Evolutionary conservation across 106 monocot genomes (phyloP).

Genomic region (Vanilla planifolia): DNA sequence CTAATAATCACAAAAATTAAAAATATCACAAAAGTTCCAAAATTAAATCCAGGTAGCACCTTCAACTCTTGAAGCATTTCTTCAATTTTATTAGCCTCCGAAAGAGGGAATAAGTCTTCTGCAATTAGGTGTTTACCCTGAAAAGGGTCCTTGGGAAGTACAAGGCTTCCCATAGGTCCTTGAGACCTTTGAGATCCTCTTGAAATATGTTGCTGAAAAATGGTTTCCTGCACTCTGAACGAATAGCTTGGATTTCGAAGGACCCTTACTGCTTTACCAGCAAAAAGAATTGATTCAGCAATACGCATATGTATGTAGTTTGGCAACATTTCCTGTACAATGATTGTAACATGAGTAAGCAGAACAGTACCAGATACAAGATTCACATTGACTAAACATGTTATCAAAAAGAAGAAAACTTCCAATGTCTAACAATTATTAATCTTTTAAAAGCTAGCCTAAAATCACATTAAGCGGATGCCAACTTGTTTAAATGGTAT

Average conservation of each 20-base stretch:
- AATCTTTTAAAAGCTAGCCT: no score
- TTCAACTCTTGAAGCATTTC: slow-evolving; percentile 84
- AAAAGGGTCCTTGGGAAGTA: slow-evolving; percentile 28
- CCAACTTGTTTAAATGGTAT: no score
- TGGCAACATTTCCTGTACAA: slow-evolving; percentile 86
- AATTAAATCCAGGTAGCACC: slow-evolving; percentile 31
- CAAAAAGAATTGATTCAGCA: slow-evolving; percentile 95
- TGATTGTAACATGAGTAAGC: background rate
- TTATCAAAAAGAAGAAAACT: no score
- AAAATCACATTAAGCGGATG: no score
- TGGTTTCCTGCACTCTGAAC: slow-evolving; percentile 48
- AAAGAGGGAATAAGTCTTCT: slow-evolving; percentile 81
- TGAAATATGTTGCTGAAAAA: slow-evolving; percentile 33
- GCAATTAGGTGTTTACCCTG: slow-evolving; percentile 21
- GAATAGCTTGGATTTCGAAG: slow-evolving; percentile 73
- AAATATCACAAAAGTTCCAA: slow-evolving; percentile 5
- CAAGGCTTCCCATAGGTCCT: slow-evolving; percentile 32
- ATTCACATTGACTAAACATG: no score
- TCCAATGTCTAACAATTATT: no score
- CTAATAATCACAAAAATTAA: no score
- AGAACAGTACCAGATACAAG: background rate
- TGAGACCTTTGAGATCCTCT: slow-evolving; percentile 36
- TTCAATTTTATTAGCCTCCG: slow-evolving; percentile 86
- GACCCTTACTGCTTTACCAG: slow-evolving; percentile 95
- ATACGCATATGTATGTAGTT: slow-evolving; percentile 83